These are phyloP conservation scores for Trametes maxima DNA, from an alignment of 768 basidiomycete genomes.

Conservation along the genomic window DNA sequence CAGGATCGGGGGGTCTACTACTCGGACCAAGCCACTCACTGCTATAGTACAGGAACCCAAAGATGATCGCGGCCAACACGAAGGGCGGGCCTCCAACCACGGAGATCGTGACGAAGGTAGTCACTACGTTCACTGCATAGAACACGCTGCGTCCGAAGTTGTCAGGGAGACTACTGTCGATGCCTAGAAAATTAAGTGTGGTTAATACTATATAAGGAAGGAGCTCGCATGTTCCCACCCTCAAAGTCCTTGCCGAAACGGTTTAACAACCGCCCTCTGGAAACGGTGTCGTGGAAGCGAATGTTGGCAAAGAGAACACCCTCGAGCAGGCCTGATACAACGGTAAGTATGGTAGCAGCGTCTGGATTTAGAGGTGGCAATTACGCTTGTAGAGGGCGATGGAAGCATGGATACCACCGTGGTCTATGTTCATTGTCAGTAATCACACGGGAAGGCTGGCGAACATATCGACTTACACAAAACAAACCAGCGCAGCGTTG, in stretches of 20 bases:
- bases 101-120: conserved; percentile 75
- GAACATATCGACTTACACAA: conserved; percentile 53
- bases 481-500: conserved; percentile 67
- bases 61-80: conserved; percentile 54
- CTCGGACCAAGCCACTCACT: conserved; percentile 43
- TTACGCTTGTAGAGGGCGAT: conserved; percentile 72
- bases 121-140: conserved; percentile 66
- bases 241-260: conserved; percentile 92
- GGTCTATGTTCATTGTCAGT: conserved; percentile 41
- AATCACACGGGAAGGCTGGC: not conserved
- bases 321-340: conserved; percentile 59
- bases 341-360: conserved; percentile 9
- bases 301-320: conserved; percentile 85
- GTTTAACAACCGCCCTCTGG: conserved; percentile 80
- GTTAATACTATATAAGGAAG: conserved; percentile 8
- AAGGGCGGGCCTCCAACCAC: conserved; percentile 81
- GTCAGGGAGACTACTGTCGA: conserved; percentile 83
- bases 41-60: conserved; percentile 71
- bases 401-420: conserved; percentile 76
- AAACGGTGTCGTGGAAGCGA: conserved; percentile 91
- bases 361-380: not conserved
- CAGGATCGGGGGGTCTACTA: not conserved
- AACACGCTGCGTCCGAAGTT: conserved; percentile 81
- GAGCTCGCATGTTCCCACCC: conserved; percentile 35
- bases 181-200: conserved; percentile 45